Percentiles rank a stretch among this genome's conserved stretches.
phyloP scores from a whole-genome alignment of 169 alveolate species.

The Plasmodium reichenowi region DNA sequence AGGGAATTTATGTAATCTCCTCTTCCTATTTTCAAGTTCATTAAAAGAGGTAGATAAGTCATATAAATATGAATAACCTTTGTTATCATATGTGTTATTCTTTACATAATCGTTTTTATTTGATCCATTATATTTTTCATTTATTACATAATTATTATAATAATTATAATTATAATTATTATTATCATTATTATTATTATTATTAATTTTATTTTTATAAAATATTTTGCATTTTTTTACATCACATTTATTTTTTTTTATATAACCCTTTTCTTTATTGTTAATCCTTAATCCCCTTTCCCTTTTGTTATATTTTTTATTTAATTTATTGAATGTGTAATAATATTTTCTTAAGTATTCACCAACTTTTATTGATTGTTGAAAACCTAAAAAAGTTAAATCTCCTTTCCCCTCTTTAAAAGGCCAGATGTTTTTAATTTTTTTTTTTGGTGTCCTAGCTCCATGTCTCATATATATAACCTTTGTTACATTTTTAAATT shows the following conservation, averaged over 20 bases:
- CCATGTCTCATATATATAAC: conserved; percentile 74
- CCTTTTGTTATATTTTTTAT: conserved; percentile 9
- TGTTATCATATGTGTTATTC: too few species aligned
- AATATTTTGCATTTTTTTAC: conserved; percentile 1
- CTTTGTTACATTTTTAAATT: conserved; percentile 27
- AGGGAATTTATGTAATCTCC: too few species aligned
- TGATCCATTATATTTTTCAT: too few species aligned
- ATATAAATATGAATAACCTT: too few species aligned
- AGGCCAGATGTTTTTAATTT: conserved; percentile 58
- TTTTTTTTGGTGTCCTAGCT: conserved; percentile 66
- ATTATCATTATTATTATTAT: neutral
- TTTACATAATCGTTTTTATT: too few species aligned
- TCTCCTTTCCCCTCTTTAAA: conserved; percentile 62
- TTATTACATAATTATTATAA: neutral
- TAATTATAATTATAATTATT: neutral
- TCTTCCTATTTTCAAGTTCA: too few species aligned
- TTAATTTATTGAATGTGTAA: conserved; percentile 34
- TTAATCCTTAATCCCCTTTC: neutral
- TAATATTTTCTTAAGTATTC: conserved; percentile 50
- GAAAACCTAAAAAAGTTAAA: conserved; percentile 58
- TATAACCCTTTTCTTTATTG: neutral
- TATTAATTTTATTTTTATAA: neutral
- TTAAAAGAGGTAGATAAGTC: too few species aligned
- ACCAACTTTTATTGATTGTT: conserved; percentile 56
- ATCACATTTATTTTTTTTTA: neutral